Evolutionary conservation across 352 stramenopile genomes (phyloP), one percentile per base, ranked within the genome.

Genomic region (Pythium pyrilobum): DNA sequence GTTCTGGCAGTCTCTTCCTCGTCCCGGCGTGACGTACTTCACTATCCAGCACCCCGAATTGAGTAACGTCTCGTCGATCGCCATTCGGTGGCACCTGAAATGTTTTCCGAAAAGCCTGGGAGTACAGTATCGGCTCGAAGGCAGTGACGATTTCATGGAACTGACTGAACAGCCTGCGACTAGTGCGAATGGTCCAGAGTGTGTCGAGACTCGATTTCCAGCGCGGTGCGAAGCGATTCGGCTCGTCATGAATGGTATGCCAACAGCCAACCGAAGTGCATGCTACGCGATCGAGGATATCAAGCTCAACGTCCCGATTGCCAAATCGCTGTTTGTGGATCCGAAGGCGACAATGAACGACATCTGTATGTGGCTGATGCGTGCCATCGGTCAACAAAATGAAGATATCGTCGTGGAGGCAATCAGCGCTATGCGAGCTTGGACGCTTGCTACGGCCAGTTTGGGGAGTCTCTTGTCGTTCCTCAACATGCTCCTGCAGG

Each of bases 371-470:
- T 93, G 82, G 82, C 53, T 93, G 5, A 44, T 87, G 32, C 69
- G 67, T 5, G 74, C 80, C 3, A 48, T 87, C 11, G 34, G 61
- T 12, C 61, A 70, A 52, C 31, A 15, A 18, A 74, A 85, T 52
- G 70, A 89, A 58, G 67, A 77, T 24, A 52, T 93, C 33, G 67
- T 59, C 6, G 41, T 83, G 16, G 74, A 95, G 65, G 82, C 81
- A 2, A 81, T 92, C 42, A 52, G 64, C 0, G 75, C 77, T 28
- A 38, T 95, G 11, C 69, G 72, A 15, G 66, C 73, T 0, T 95
- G 85, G 85, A 78, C 78, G 18, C 54, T 95, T n/a, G 69, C 85
- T 16, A 93, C 85, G 0, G 80, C 79, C 7, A 90, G 81, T n/a
- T 67, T 95, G 25, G 68, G 72, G 34, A 72, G 75, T 10, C 77